Percentiles rank a stretch among this genome's conserved stretches.
Conservation (phyloP, 306 rosid genomes). For the Parietaria judaica region DNA sequence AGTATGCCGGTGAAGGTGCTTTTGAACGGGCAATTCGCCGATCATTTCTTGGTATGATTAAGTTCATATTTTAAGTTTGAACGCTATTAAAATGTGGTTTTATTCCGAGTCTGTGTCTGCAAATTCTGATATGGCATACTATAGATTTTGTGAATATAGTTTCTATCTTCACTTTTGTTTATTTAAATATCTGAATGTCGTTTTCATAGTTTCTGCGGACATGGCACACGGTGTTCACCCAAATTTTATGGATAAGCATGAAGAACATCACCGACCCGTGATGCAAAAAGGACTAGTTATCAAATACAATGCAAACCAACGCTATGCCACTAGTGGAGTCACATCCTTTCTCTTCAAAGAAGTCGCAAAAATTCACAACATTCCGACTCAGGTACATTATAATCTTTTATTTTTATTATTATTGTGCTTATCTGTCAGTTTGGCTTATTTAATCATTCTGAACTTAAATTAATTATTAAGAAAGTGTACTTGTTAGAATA, state of each 20-base stretch:
- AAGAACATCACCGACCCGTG: constrained; percentile 83
- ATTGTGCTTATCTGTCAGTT: constrained; percentile 3
- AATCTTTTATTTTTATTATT: neutral
- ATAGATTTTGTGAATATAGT: neutral
- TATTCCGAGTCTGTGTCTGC: neutral
- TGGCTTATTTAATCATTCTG: neutral
- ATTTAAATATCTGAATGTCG: constrained; percentile 23
- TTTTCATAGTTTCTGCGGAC: constrained; percentile 80
- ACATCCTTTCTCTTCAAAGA: constrained; percentile 87
- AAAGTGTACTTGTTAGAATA: neutral
- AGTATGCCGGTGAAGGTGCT: constrained; percentile 60
- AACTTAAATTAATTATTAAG: neutral
- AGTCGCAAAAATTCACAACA: constrained; percentile 67
- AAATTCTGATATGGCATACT: neutral
- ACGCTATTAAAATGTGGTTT: neutral
- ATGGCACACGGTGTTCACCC: constrained; percentile 99
- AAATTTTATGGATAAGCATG: constrained; percentile 85
- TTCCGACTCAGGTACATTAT: constrained; percentile 74
- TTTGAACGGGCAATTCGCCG: constrained; percentile 81
- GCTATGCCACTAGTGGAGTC: constrained; percentile 88
- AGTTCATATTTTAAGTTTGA: neutral
- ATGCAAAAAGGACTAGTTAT: constrained; percentile 89
- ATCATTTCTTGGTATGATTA: constrained; percentile 76
- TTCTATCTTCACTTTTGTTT: constrained; percentile 19
- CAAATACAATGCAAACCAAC: constrained; percentile 94